These are phyloP conservation scores for Heterobasidion occidentale DNA, from an alignment of 1,284 basidiomycete genomes.

Conservation along the genomic window DNA sequence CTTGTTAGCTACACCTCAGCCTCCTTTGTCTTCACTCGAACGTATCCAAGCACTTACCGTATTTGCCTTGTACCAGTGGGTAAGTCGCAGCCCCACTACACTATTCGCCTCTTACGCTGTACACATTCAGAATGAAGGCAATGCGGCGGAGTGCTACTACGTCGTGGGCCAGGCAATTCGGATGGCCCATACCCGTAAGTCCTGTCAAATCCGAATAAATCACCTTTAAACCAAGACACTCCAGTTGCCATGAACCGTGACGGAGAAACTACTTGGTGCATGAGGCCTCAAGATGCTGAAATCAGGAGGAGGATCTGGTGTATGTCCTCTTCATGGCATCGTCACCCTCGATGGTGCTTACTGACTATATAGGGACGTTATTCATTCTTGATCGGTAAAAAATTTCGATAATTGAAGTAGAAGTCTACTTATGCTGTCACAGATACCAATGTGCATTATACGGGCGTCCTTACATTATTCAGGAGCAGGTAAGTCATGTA, in stretches of 20 bases:
- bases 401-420: not conserved
- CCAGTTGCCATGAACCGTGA: conserved; percentile 18
- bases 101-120: not conserved
- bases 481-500: conserved; percentile 10
- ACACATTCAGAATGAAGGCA: conserved; percentile 13
- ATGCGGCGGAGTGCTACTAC: conserved; percentile 12
- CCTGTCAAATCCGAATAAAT: not conserved
- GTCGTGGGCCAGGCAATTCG: conserved; percentile 14
- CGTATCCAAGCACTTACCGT: conserved; percentile 15
- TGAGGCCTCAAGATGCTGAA: conserved; percentile 16
- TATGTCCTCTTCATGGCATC: conserved; percentile 5
- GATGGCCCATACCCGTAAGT: conserved; percentile 15
- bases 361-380: conserved; percentile 10
- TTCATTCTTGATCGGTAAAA: conserved; percentile 14
- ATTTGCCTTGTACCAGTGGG: conserved; percentile 15
- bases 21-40: conserved; percentile 12
- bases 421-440: not conserved
- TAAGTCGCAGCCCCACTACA: conserved; percentile 1
- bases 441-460: conserved; percentile 11
- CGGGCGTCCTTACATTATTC: conserved; percentile 16
- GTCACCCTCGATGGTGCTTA: not conserved
- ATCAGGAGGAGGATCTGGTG: conserved; percentile 17
- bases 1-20: conserved; percentile 9
- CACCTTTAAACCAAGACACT: not conserved
- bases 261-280: conserved; percentile 11